These are phyloP conservation scores for Lignosus rhinocerotis DNA, from an alignment of 1,284 basidiomycete species.

Conservation along the genomic window DNA sequence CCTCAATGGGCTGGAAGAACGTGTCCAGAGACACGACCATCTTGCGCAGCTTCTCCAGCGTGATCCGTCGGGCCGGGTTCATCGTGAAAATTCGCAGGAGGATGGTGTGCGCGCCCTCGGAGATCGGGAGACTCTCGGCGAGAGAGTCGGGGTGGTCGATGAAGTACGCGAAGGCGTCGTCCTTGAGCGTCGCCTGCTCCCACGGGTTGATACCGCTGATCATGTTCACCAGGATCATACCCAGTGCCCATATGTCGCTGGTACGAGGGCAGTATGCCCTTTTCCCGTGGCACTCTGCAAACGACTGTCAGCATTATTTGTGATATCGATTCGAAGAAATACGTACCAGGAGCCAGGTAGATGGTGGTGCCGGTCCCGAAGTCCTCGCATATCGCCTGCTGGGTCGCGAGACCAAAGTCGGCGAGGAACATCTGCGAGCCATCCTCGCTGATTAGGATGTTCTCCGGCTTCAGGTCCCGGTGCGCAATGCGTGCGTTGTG, in stretches of 20 bases:
- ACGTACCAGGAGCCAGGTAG: slow-evolving; percentile 60
- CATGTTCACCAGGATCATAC: slow-evolving; percentile 58
- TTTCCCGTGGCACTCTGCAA: slow-evolving; percentile 27
- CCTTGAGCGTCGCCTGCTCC: slow-evolving; percentile 70
- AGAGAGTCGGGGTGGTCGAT: slow-evolving; percentile 60
- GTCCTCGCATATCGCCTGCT: slow-evolving; percentile 44
- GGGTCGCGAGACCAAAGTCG: slow-evolving; percentile 72
- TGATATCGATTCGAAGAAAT: not conserved
- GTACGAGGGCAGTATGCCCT: slow-evolving; percentile 63
- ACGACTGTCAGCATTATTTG: not conserved
- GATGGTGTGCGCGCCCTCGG: slow-evolving; percentile 54
- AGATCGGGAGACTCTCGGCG: slow-evolving; percentile 70
- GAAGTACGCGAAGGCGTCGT: slow-evolving; percentile 61
- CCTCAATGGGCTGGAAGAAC: slow-evolving; percentile 12
- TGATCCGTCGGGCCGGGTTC: slow-evolving; percentile 51
- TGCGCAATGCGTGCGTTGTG: slow-evolving; percentile 63
- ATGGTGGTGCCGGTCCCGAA: slow-evolving; percentile 54
- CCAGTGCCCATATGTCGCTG: slow-evolving; percentile 90
- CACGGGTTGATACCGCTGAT: slow-evolving; percentile 87
- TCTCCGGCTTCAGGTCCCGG: slow-evolving; percentile 76
- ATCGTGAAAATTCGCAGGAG: slow-evolving; percentile 58
- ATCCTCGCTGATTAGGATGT: slow-evolving; percentile 56
- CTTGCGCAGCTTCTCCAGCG: slow-evolving; percentile 60
- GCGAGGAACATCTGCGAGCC: slow-evolving; percentile 54
- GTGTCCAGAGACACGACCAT: slow-evolving; percentile 14